phyloP scores from a whole-genome alignment of 495 filamentous ascomycete species.

The Penicillium bovifimosum region DNA sequence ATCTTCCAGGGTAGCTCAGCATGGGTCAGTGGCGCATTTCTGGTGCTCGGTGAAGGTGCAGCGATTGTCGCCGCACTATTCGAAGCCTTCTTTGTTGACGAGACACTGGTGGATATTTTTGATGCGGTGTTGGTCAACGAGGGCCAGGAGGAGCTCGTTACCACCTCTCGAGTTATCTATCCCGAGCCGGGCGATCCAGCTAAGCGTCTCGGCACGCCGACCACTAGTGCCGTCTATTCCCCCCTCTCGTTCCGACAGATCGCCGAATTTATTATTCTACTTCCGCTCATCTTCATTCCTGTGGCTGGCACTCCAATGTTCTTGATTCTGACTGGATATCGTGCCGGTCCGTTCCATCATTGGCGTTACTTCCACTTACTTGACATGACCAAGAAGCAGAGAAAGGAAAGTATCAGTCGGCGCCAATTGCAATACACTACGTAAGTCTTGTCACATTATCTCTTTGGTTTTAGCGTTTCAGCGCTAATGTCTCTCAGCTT shows the following conservation, averaged over 20 bases:
- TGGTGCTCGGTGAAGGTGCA: conserved; percentile 62
- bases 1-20: conserved; percentile 56
- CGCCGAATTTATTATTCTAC: conserved; percentile 64
- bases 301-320: conserved; percentile 60
- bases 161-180: conserved; percentile 48
- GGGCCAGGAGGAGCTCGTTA: conserved; percentile 53
- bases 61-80: conserved; percentile 57
- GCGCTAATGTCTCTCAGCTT: conserved; percentile 35
- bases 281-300: conserved; percentile 63
- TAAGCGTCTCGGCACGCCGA: conserved; percentile 54
- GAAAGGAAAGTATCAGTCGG: conserved; percentile 47
- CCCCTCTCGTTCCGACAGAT: conserved; percentile 73
- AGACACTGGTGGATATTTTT: conserved; percentile 64
- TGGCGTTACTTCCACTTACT: conserved; percentile 61
- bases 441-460: conserved; percentile 31
- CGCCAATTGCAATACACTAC: conserved; percentile 57
- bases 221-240: conserved; percentile 52
- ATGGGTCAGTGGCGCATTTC: conserved; percentile 58
- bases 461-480: too few species aligned
- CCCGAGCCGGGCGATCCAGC: conserved; percentile 48
- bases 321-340: conserved; percentile 56
- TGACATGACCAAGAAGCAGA: conserved; percentile 52
- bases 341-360: conserved; percentile 61
- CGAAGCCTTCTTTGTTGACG: conserved; percentile 64
- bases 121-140: conserved; percentile 58